phyloP scores from a whole-genome alignment of 2,329 filamentous ascomycete species.

The Paracoccidioides brasiliensis region DNA sequence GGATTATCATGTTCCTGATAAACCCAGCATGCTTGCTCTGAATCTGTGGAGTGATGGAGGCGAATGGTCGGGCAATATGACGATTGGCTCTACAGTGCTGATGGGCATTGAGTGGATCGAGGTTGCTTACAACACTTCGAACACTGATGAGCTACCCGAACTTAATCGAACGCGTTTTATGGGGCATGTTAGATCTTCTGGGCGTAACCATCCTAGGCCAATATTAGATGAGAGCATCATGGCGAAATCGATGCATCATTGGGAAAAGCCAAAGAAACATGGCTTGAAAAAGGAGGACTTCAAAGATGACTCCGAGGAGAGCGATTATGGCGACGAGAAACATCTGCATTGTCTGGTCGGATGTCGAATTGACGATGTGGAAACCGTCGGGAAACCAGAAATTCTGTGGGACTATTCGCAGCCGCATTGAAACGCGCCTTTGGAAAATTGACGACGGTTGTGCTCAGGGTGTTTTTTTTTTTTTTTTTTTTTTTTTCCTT shows the following conservation, averaged over 20 bases:
- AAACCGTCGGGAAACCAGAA: constrained; percentile 9
- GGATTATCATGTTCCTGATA: constrained; percentile 24
- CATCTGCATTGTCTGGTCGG: constrained; percentile 5
- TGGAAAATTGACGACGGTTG: neutral
- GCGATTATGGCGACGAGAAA: constrained; percentile 14
- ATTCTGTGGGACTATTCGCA: constrained; percentile 6
- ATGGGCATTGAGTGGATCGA: constrained; percentile 33
- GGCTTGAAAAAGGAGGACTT: constrained; percentile 9
- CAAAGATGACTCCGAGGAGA: constrained; percentile 21
- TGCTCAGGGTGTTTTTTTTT: neutral
- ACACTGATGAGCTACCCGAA: neutral
- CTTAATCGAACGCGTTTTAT: neutral
- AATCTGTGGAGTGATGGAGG: constrained; percentile 35
- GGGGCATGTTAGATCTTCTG: neutral
- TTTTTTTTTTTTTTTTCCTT: too few relatives aligned
- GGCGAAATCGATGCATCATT: neutral
- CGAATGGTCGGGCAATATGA: constrained; percentile 30
- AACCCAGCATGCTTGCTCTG: constrained; percentile 26
- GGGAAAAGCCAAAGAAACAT: neutral
- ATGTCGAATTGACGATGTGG: constrained; percentile 12
- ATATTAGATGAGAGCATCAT: neutral
- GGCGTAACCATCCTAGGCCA: neutral
- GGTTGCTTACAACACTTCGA: constrained; percentile 24
- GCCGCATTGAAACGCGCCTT: neutral
- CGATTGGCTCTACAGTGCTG: constrained; percentile 23